Evolutionary conservation across 148 eudicot species (phyloP), one percentile per base, ranked within the genome.

Genomic region (Camellia granthamiana): DNA sequence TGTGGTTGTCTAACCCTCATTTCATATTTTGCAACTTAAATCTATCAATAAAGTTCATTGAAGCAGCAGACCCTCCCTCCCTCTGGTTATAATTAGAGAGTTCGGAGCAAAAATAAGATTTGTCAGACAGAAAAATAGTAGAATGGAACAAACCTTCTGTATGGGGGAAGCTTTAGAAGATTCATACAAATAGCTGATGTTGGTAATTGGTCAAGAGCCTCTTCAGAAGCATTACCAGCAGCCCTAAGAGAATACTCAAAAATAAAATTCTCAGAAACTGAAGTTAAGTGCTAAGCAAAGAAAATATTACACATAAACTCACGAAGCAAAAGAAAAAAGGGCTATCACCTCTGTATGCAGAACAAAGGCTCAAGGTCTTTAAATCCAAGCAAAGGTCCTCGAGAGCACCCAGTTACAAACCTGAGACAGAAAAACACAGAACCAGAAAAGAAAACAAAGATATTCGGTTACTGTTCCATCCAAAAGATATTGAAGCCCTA

Each of bases 151-250:
- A 78, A 96, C 99, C 97, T 96, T 92, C 90, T 84, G 79, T 96
- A 96, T 19, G 99, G 99, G 21, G 99, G 99, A 80, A 96, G 97
- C 87, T 96, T 96, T 61, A 93, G 84, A 82, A 96, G 98, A 87
- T 96, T 96, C 98, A 96, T 93, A 85, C 99, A 96, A 84, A 98
- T 96, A 64, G 99, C 97, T 72, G 99, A 87, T 64, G 99, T 96
- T 41, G 99, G 99, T 84, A 96, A 85, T 52, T 98, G 89, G 69
- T 92, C 97, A 61, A 92, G 95, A 80, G 90, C 90, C 86, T 92
- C 98, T 76, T 92, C 99, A 60, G 98, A 79, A 81, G 92, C 98
- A 89, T 76, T 84, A 83, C 98, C 98, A 81, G 88, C 98, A 69
- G 98, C 96, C 86, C 99, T 93, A 78, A 70, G 44, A 70, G 30